phyloP scores from a whole-genome alignment of 441 rosid species.

The Eutrema salsugineum region DNA sequence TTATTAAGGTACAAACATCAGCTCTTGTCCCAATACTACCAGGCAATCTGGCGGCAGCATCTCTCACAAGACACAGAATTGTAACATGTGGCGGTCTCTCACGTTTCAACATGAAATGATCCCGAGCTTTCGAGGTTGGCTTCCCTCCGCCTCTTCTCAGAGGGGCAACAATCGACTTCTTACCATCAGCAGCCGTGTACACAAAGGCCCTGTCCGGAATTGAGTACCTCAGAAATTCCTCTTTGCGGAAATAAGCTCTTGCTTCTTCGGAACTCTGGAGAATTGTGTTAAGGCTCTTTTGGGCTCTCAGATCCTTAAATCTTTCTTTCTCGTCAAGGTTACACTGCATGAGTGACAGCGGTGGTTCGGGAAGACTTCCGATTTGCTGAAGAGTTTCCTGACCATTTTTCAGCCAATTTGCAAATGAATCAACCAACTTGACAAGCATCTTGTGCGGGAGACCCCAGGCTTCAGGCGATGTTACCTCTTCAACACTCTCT shows the following conservation, averaged over 20 bases:
- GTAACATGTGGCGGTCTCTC: constrained; percentile 99
- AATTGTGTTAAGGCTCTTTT: constrained; percentile 94
- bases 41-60: constrained; percentile 97
- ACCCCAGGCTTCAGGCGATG: constrained; percentile 96
- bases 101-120: constrained; percentile 99
- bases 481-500: constrained; percentile 80
- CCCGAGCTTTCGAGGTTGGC: constrained; percentile 99
- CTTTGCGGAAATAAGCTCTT: constrained; percentile 87
- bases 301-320: constrained; percentile 97
- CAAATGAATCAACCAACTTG: constrained; percentile 95
- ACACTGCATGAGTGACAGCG: constrained; percentile 74
- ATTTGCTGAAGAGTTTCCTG: constrained; percentile 96
- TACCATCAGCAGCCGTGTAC: constrained; percentile 99
- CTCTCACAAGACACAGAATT: constrained; percentile 96
- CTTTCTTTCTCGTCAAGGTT: constrained; percentile 96
- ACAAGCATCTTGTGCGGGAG: constrained; percentile 95
- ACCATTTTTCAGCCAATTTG: constrained; percentile 96
- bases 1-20: constrained; percentile 94
- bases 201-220: constrained; percentile 98
- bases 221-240: constrained; percentile 89
- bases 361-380: constrained; percentile 99
- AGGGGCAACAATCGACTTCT: constrained; percentile 95
- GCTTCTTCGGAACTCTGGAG: constrained; percentile 85
- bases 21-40: constrained; percentile 99
- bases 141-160: constrained; percentile 99